Conservation (phyloP, 2,329 filamentous ascomycete genomes). For the Botrytis cinerea region DNA sequence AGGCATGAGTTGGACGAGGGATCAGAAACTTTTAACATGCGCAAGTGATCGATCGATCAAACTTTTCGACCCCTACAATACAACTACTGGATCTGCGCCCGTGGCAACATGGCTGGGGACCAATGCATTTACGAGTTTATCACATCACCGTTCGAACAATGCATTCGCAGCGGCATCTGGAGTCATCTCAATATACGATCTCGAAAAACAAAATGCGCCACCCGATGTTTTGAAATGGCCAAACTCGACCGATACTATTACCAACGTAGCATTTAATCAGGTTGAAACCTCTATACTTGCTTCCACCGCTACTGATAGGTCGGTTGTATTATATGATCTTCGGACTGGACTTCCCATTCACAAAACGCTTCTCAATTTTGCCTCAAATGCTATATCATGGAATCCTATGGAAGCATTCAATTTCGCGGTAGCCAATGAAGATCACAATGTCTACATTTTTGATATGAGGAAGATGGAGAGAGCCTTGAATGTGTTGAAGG, state of each 20-base stretch:
- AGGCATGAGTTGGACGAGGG: conserved; percentile 83
- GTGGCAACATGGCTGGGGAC: conserved; percentile 82
- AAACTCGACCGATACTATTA: conserved; percentile 87
- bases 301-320: conserved; percentile 81
- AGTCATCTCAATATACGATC: conserved; percentile 84
- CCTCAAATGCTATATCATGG: conserved; percentile 83
- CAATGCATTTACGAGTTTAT: conserved; percentile 79
- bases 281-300: conserved; percentile 89
- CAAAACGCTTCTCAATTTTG: conserved; percentile 78
- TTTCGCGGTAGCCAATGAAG: conserved; percentile 89
- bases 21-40: conserved; percentile 83
- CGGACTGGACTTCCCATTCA: conserved; percentile 81
- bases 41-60: conserved; percentile 86
- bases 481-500: conserved; percentile 85
- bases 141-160: conserved; percentile 76
- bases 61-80: conserved; percentile 86
- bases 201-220: conserved; percentile 76
- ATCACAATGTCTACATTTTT: conserved; percentile 67
- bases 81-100: conserved; percentile 66
- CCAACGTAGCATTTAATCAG: conserved; percentile 84
- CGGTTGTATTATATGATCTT: conserved; percentile 87
- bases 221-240: conserved; percentile 86
- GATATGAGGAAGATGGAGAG: conserved; percentile 90
- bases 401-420: conserved; percentile 98
- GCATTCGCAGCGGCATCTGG: conserved; percentile 79